Evolutionary conservation across 1,284 basidiomycete species (phyloP), one percentile per base, ranked within the genome.

Genomic region (Tranzscheliella williamsii): DNA sequence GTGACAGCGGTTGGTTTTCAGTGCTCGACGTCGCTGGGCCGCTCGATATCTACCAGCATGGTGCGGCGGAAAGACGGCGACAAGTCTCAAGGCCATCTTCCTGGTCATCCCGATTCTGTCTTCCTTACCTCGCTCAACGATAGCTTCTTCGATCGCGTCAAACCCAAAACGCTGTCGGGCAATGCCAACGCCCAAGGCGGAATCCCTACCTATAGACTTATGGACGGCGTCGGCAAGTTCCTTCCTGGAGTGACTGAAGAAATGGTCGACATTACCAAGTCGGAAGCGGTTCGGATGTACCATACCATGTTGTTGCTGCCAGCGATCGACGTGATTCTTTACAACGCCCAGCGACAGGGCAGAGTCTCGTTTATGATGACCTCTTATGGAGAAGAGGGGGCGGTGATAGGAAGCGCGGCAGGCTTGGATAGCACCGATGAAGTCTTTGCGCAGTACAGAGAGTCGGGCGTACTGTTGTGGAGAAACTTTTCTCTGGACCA

Each of bases 291-390:
- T 49, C 55, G 54, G 32, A 73, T 73, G 44, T 72, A 72, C 42
- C 29, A 37, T 11, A 61, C 43, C 33, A 72, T 73, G 71, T 42
- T 66, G 21, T 45, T 91, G 18, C 81, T 94, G 31, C 91, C 91
- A 0, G 85, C 86, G 26, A 81, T 94, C 72, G 91, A 95, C 79
- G 91, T 87, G 61, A 82, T 93, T 21, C 82, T 95, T 17, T 90
- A 92, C 80, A 93, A 92, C 71, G 85, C 92, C 3, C 91, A 95
- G 76, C 84, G 91, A 15, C 91, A 95, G 79, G 91, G 91, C 22
- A 90, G 92, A 73, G 91, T 93, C 69, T 90, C 89, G 5, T 95
- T 95, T 79, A 93, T 93, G 79, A 90, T 91, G 74, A 74, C 72
- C 13, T 67, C 63, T 26, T 81, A 91, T 75, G 91, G 91, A 20